phyloP scores from a whole-genome alignment of 2,329 filamentous ascomycete species.

The Trichophyton mentagrophytes region DNA sequence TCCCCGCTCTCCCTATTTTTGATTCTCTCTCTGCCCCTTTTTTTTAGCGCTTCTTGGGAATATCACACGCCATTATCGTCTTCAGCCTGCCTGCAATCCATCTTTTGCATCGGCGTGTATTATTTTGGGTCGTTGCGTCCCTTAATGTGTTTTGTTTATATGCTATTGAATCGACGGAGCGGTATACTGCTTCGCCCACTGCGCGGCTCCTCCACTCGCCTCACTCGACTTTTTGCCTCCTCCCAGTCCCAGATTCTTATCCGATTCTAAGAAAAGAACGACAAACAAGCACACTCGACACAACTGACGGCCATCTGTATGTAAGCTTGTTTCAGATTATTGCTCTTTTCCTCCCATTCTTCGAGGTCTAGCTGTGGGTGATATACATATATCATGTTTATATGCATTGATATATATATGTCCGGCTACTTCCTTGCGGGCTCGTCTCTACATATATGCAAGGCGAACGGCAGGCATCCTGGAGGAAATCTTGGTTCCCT shows the following conservation, averaged over 20 bases:
- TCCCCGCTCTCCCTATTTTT: neutral
- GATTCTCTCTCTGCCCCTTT: neutral
- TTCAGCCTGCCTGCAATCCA: neutral
- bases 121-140: neutral
- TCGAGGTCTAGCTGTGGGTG: neutral
- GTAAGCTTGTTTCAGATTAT: slow-evolving; percentile 1
- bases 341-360: neutral
- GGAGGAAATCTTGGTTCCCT: neutral
- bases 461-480: neutral
- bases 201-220: neutral
- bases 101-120: neutral
- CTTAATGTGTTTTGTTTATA: neutral
- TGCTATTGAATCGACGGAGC: neutral
- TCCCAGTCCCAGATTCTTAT: neutral
- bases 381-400: neutral
- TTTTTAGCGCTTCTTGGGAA: neutral
- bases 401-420: neutral
- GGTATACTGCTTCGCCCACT: neutral
- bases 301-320: neutral
- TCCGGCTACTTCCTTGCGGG: neutral
- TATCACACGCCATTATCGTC: neutral
- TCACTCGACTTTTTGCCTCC: neutral
- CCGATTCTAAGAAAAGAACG: neutral
- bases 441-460: neutral
- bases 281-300: neutral